Base-by-base conservation (phyloP, 768 basidiomycete genomes). In the Piloderma croceum region DNA sequence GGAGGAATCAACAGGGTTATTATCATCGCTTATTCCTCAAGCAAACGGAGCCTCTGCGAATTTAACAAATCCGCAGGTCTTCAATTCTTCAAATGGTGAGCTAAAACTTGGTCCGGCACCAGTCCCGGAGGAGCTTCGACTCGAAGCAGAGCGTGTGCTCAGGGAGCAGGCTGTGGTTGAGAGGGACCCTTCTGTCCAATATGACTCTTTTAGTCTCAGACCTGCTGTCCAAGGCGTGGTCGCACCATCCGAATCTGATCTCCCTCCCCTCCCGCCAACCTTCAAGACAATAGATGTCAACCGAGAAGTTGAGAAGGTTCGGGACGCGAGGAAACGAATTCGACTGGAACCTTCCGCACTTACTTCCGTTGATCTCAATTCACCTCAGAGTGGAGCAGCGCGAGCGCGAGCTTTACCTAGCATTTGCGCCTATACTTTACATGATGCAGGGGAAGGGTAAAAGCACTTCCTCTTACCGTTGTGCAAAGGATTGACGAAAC, bases 381-480 rank as follows among this genome's bases (percentile, higher is more conserved):
- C 77, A 18, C 60, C 76, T 23, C 85, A 83, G 59, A 79, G 72
- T 7, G 63, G 66, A 38, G 59, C 75, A 23, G 56, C 71, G n/a
- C 67, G 77, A 41, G 71, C 81, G 2, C 72, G 79, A 11, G 84
- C 83, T 31, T 63, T 94, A 41, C 94, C 94, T 3, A 97, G 93
- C 51, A 81, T 98, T 39, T 96, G 94, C 50, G 81, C 90, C 5
- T 98, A 96, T 56, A 98, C 96, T 3, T 56, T 99, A 31, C 93
- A 96, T 58, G 92, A 98, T 53, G 80, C 87, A 2, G 81, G 83
- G n/a, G 94, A 98, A 66, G 89, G 90, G 94, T 96, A 56, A 24
- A 15, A 17, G 21, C n/a, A 19, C 5, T 18, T 15, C 40, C 32
- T 34, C 20, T 33, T 33, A 32, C 20, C 21, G n/a, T 7, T 29